Base-by-base conservation (phyloP, 2,329 filamentous ascomycete genomes). In the Aspergillus sergii region DNA sequence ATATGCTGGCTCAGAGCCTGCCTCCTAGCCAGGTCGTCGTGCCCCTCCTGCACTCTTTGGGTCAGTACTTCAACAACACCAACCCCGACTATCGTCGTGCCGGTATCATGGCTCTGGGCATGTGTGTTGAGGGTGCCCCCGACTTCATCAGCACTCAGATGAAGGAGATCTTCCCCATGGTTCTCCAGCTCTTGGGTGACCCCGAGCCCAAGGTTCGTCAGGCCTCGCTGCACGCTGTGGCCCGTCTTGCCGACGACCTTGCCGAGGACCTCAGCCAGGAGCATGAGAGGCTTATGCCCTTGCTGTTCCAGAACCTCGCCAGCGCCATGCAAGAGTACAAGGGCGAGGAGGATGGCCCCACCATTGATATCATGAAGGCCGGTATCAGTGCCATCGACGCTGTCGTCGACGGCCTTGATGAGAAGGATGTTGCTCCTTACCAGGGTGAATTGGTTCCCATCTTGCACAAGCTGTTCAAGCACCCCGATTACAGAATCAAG, bases 81-180 rank as follows among this genome's bases (percentile, higher is more conserved):
- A 86, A 96, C 73, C 86, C 93, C 41, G 89, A 92, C 71, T 91
- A 91, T 81, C 90, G 94, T 64, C 91, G 94, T 79, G 94, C 94
- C 60, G 94, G 92, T 79, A 95, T 98, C 75, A 85, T 98, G 66
- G 91, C 94, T 56, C 86, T 99, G 6, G 94, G 94, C 64, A 96
- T 94, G 83, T 94, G 92, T 71, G 94, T 97, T 59, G 95, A 98
- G 83, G 95, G 95, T 71, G 94, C 95, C 34, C 95, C 95, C 19
- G 95, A 99, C 78, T 99, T 98, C 80, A 93, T 98, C 74, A 93
- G 92, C 67, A 97, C 94, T 23, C 95, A 99, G 80, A 87, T 98
- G 66, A 86, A 90, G 73, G 87, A 90, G 68, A 91, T 98, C 69
- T 88, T 98, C 77, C 95, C 95, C 56, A 85, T 92, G 70, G 89